Evolutionary conservation across 2,329 filamentous ascomycete species (phyloP), one percentile per base, ranked within the genome.

Genomic region (Tricladium varicosporioides): DNA sequence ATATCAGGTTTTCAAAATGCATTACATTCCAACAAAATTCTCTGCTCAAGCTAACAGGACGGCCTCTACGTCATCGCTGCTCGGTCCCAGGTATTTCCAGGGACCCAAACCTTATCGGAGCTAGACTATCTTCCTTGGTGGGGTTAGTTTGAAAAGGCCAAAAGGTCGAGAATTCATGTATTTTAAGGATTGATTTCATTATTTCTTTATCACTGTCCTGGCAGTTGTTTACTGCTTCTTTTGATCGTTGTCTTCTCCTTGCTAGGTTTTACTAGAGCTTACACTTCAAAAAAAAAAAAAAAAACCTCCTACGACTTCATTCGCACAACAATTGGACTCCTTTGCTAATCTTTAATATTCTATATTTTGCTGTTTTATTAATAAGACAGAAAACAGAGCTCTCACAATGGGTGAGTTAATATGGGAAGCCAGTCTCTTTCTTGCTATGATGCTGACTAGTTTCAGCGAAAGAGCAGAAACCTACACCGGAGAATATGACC

Each of bases 401-500:
- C 7, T 31, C 51, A 62, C 54, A 42, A 60, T 65, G 63, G 60
- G 36, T 32, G 63, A 64, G 22, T 52, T 58, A 54, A 56, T 61
- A 27, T 27, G 7, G 22, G 22, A 27, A 27, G 22, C 22, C 59
- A 58, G 53, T 51, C 27, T 14, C 16, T 31, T 14, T 48, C n/a
- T 3, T 22, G 4, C 3, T 27, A 27, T 27, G 22, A 7, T 27
- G 22, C 22, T 27, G 7, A n/a, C n/a, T n/a, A 27, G 22, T 27
- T 31, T n/a, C 2, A 8, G 14, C 18, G n/a, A 18, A 45, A 62
- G 62, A 64, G 40, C 62, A 69, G 22, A 61, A 63, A 40, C 67
- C 67, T 16, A 71, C 75, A 1, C 70, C 73, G 13, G 74, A 78
- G 65, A 81, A 81, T 60, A 73, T 73, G 67, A 80, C 83, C 51